Conservation (phyloP, 2,329 filamentous ascomycete species). For the Aspergillus phoenicis region DNA sequence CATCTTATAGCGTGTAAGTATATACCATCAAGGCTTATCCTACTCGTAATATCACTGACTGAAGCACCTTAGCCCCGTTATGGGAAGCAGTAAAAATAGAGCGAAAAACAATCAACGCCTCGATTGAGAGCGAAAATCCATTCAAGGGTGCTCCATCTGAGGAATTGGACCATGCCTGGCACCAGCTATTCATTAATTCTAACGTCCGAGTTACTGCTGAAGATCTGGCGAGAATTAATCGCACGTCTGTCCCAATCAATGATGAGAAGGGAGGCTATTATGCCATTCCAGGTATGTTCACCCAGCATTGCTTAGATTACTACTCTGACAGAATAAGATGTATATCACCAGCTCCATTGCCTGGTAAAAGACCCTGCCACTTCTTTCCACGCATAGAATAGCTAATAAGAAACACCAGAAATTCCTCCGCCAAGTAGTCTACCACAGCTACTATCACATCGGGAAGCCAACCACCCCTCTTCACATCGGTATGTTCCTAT, state of each 20-base stretch:
- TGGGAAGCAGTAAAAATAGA: background rate
- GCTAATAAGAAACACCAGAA: background rate
- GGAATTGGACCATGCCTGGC: background rate
- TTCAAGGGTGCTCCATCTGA: background rate
- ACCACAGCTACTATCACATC: background rate
- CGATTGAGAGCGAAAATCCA: background rate
- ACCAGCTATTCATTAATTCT: background rate
- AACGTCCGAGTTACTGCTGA: background rate
- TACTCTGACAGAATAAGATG: background rate
- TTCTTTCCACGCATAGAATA: too few species aligned
- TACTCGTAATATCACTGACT: fast-evolving
- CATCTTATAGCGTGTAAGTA: background rate
- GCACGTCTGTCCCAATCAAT: background rate
- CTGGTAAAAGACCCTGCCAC: background rate
- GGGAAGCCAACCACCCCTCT: background rate
- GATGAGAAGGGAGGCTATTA: constrained; percentile 1
- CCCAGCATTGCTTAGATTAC: too few species aligned
- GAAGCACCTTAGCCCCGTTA: background rate
- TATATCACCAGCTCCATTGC: constrained; percentile 2
- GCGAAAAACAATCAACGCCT: constrained; percentile 1
- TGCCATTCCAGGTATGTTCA: background rate
- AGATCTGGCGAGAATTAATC: background rate
- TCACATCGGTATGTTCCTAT: background rate
- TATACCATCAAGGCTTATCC: background rate
- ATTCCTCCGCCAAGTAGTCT: background rate